A percentile compares a stretch with the other conserved stretches of the same genome.
These are phyloP conservation scores for Chondrostereum purpureum DNA, from an alignment of 1,284 basidiomycete species.

Conservation along the genomic window DNA sequence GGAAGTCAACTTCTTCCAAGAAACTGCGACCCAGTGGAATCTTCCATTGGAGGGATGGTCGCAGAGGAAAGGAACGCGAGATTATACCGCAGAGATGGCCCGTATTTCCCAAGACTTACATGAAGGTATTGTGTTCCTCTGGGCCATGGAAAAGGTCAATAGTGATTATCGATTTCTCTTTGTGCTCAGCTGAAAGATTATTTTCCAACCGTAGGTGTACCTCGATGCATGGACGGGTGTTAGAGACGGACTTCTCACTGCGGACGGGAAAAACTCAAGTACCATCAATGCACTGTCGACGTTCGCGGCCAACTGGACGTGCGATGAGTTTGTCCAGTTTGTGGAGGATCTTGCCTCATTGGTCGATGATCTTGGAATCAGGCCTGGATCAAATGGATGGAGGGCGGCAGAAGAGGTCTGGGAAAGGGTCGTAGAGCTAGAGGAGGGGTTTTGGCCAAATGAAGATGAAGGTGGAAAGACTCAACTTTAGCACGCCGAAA, in stretches of 20 bases:
- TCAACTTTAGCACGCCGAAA: too few relatives aligned
- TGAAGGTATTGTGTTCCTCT: slow-evolving; percentile 64
- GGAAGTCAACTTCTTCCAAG: slow-evolving; percentile 59
- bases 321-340: slow-evolving; percentile 52
- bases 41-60: slow-evolving; percentile 43
- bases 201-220: slow-evolving; percentile 37
- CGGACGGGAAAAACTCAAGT: slow-evolving; percentile 11
- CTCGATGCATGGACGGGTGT: slow-evolving; percentile 62
- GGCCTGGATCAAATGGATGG: slow-evolving; percentile 32
- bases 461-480: neutral
- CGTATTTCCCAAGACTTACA: slow-evolving; percentile 43
- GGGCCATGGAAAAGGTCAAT: slow-evolving; percentile 73
- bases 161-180: neutral
- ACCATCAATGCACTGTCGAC: slow-evolving; percentile 34
- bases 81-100: slow-evolving; percentile 68
- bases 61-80: slow-evolving; percentile 54
- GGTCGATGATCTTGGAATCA: slow-evolving; percentile 43
- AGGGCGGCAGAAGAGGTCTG: slow-evolving; percentile 47
- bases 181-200: neutral
- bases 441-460: slow-evolving; percentile 54
- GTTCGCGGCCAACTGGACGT: slow-evolving; percentile 65
- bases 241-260: slow-evolving; percentile 19
- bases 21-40: slow-evolving; percentile 37
- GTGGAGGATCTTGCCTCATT: slow-evolving; percentile 48
- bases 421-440: slow-evolving; percentile 51